Conservation (phyloP, 352 stramenopile species). For the Pythium rishiriense region DNA sequence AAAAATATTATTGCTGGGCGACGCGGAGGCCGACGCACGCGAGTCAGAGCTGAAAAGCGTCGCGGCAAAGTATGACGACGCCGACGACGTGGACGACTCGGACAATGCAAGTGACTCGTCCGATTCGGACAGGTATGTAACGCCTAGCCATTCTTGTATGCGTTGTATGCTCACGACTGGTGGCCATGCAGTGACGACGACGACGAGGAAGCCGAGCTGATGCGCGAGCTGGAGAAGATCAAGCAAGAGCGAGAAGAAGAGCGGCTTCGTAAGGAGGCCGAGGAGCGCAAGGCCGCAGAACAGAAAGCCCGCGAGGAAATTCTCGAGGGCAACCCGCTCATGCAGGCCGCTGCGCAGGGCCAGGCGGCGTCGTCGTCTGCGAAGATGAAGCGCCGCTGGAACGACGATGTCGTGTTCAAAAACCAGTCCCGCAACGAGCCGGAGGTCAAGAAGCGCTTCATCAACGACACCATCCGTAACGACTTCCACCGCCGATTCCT, state of each 20-base stretch:
- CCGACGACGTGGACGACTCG: constrained; percentile 78
- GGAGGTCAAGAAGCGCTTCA: constrained; percentile 97
- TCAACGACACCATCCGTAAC: constrained; percentile 99
- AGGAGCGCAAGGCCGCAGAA: constrained; percentile 77
- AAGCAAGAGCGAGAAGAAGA: constrained; percentile 95
- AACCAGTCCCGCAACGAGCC: constrained; percentile 96
- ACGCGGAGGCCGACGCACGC: constrained; percentile 67
- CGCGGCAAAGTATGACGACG: constrained; percentile 88
- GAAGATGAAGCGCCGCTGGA: constrained; percentile 96
- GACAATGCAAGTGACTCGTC: constrained; percentile 62
- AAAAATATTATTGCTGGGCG: constrained; percentile 75
- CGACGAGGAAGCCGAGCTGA: constrained; percentile 97
- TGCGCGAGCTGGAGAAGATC: constrained; percentile 98
- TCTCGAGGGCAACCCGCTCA: constrained; percentile 94
- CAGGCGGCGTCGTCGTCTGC: constrained; percentile 36
- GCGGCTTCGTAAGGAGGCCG: constrained; percentile 88
- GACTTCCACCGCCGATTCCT: constrained; percentile 99
- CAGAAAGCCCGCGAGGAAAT: constrained; percentile 90
- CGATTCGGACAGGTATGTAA: constrained; percentile 68
- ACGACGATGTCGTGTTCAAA: constrained; percentile 99
- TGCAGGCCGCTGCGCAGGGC: constrained; percentile 28
- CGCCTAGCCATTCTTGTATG: background rate
- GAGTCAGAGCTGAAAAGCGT: constrained; percentile 89
- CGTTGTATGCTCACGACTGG: background rate
- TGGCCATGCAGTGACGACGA: constrained; percentile 74